Evolutionary conservation across 1,284 basidiomycete genomes (phyloP).

Genomic region (Microbotryum violaceum): DNA sequence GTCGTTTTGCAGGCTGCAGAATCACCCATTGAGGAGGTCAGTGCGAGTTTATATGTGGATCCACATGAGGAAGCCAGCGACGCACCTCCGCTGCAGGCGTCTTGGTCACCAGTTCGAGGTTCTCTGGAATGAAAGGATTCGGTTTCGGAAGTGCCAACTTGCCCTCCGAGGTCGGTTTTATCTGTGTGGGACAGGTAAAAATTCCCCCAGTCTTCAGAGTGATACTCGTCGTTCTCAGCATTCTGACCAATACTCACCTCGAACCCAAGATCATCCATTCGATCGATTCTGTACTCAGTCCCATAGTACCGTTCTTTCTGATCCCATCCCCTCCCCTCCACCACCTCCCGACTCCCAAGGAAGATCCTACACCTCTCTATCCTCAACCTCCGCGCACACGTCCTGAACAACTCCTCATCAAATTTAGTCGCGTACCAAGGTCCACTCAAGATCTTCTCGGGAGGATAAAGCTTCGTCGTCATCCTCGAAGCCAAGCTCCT

Average conservation of each 20-base stretch:
- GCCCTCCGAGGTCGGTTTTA: too few relatives aligned
- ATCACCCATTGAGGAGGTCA: not conserved
- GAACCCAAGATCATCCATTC: constrained; percentile 58
- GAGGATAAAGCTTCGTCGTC: constrained; percentile 55
- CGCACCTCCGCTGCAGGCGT: constrained; percentile 53
- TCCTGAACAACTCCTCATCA: constrained; percentile 57
- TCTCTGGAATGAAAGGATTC: constrained; percentile 79
- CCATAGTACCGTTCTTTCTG: constrained; percentile 72
- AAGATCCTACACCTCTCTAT: constrained; percentile 59
- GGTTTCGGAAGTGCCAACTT: constrained; percentile 70
- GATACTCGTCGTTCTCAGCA: too few relatives aligned
- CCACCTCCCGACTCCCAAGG: constrained; percentile 61
- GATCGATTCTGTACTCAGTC: constrained; percentile 61
- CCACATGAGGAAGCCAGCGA: constrained; percentile 1
- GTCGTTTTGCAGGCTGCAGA: constrained; percentile 59
- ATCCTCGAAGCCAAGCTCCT: constrained; percentile 67
- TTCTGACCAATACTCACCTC: constrained; percentile 8
- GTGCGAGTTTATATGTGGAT: too few relatives aligned
- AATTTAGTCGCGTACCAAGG: constrained; percentile 69
- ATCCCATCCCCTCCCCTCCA: constrained; percentile 53
- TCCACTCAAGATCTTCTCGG: constrained; percentile 65
- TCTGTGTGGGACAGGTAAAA: too few relatives aligned
- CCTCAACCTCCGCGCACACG: constrained; percentile 56
- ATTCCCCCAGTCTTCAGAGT: too few relatives aligned
- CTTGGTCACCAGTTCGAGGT: constrained; percentile 69